phyloP scores from a whole-genome alignment of 352 stramenopile species.

The Pythium myriotylum region DNA sequence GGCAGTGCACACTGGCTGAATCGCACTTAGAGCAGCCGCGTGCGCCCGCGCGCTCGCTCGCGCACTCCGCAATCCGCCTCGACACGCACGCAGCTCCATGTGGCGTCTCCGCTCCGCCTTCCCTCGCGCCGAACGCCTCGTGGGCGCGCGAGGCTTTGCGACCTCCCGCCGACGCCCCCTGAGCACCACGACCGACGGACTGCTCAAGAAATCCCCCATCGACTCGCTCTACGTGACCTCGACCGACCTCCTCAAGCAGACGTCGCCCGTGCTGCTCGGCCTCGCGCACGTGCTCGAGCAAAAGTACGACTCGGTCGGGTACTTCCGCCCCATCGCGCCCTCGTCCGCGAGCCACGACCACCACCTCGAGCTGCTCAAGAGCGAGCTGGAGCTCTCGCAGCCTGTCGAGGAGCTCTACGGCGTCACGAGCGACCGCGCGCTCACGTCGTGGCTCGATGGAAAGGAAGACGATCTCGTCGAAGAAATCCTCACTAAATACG shows the following conservation, averaged over 20 bases:
- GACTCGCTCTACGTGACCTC: slow-evolving; percentile 73
- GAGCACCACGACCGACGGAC: slow-evolving; percentile 13
- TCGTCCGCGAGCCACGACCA: slow-evolving; percentile 46
- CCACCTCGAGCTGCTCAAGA: slow-evolving; percentile 72
- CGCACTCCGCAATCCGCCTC: slow-evolving; percentile 1
- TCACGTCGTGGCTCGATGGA: slow-evolving; percentile 55
- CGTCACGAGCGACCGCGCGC: slow-evolving; percentile 55
- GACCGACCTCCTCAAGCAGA: slow-evolving; percentile 62
- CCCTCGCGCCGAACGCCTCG: slow-evolving; percentile 9
- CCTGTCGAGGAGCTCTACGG: slow-evolving; percentile 56
- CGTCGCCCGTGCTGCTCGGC: slow-evolving; percentile 68
- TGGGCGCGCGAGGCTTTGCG: slow-evolving; percentile 15
- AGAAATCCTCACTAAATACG: slow-evolving; percentile 66
- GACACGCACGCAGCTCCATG: slow-evolving; percentile 5
- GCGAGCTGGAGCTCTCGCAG: slow-evolving; percentile 53
- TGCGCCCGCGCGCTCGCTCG: background rate
- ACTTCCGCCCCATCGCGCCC: slow-evolving; percentile 79
- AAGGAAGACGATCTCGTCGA: slow-evolving; percentile 71
- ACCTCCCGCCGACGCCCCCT: slow-evolving; percentile 16
- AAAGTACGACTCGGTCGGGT: slow-evolving; percentile 71
- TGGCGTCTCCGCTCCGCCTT: slow-evolving; percentile 19
- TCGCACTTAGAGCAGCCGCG: background rate
- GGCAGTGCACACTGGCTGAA: background rate
- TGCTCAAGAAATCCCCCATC: slow-evolving; percentile 39
- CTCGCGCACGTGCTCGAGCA: slow-evolving; percentile 72